Conservation (phyloP, 805 yeast species). For the Yarrowia porcina region DNA sequence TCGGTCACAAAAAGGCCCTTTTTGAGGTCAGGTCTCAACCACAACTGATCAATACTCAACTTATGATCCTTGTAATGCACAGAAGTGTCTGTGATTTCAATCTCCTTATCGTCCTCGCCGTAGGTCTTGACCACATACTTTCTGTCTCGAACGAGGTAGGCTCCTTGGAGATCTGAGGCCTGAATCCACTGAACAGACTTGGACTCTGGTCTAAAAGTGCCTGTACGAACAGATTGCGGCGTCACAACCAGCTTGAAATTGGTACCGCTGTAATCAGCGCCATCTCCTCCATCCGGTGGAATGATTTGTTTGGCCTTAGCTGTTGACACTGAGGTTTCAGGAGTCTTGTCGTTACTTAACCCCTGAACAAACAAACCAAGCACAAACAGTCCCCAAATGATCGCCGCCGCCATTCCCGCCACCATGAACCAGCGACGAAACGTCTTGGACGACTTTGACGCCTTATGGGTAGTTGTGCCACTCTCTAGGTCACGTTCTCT, state of each 20-base stretch:
- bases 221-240: not conserved
- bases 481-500: not conserved
- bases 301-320: not conserved
- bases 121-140: slow-evolving; percentile 9
- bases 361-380: not conserved
- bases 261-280: not conserved
- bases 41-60: slow-evolving; percentile 46
- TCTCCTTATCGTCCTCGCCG: slow-evolving; percentile 11
- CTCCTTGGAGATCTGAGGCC: slow-evolving; percentile 8
- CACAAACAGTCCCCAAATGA: slow-evolving; percentile 18
- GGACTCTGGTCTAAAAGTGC: slow-evolving; percentile 1
- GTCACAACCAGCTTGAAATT: slow-evolving; percentile 10
- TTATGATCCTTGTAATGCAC: slow-evolving; percentile 23
- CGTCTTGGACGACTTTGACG: not conserved
- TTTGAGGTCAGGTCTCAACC: slow-evolving; percentile 46
- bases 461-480: not conserved
- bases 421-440: slow-evolving; percentile 3
- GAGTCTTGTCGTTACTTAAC: no score
- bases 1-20: slow-evolving; percentile 59
- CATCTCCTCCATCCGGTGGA: not conserved
- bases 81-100: not conserved
- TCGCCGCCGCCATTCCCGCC: not conserved
- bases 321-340: no score
- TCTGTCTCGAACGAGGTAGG: not conserved
- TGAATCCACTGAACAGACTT: slow-evolving; percentile 22